These are phyloP conservation scores for Botrytis fabae DNA, from an alignment of 2,329 filamentous ascomycete genomes.

Conservation along the genomic window DNA sequence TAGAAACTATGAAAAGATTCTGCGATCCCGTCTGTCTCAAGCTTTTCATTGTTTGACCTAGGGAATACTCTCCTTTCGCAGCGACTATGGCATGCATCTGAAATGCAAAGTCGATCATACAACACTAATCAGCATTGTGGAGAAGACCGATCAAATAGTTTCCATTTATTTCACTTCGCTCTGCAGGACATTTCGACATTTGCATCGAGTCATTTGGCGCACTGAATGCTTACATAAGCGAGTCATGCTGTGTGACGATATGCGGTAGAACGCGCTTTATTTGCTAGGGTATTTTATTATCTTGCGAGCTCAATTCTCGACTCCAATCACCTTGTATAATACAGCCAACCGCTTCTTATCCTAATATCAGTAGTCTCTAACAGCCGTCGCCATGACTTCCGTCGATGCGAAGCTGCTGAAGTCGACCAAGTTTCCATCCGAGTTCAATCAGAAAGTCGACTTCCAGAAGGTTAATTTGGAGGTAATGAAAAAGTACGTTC, in stretches of 20 bases:
- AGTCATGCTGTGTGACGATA: slow-evolving; percentile 14
- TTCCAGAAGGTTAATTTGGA: slow-evolving; percentile 96
- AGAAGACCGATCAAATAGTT: background rate
- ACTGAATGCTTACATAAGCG: background rate
- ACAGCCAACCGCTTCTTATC: background rate
- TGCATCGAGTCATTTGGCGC: background rate
- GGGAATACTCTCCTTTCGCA: background rate
- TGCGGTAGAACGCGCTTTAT: slow-evolving; percentile 4
- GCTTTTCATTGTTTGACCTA: background rate
- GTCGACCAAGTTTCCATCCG: slow-evolving; percentile 88
- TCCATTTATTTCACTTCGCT: background rate
- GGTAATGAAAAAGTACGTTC: slow-evolving; percentile 89
- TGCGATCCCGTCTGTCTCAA: background rate
- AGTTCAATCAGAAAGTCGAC: slow-evolving; percentile 95
- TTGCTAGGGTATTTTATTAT: background rate
- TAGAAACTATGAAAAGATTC: background rate
- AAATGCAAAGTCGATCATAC: background rate
- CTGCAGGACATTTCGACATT: background rate
- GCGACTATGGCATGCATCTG: background rate
- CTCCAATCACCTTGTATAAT: background rate
- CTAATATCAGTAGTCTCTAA: background rate
- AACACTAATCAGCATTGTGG: background rate
- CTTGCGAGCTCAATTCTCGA: background rate
- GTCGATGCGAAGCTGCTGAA: slow-evolving; percentile 88
- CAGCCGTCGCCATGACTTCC: slow-evolving; percentile 61